Base-by-base conservation (phyloP, 148 eudicot species). In the Talinum fruticosum region DNA sequence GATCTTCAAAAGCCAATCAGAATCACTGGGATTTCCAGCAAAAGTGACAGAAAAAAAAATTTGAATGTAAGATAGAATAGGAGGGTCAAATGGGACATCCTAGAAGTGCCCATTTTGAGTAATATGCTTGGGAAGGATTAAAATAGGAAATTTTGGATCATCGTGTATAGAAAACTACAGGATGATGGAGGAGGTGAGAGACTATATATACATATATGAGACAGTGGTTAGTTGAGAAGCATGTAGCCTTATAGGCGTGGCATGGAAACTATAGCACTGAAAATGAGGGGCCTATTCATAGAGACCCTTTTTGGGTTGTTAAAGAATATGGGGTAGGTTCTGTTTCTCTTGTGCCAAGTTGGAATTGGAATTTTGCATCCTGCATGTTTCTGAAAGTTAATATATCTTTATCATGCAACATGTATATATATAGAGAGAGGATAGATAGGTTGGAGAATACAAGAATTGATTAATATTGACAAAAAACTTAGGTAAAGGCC, bases 1-100 rank as follows among this genome's bases (percentile, higher is more conserved):
- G 84, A 94, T 89, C 78, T 82, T 85, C 45, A 89, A 74, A 10
- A 94, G 88, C 87, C 87, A 86, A 72, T 81, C 69, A 6, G 93
- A 84, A 72, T 90, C 97, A 77, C 80, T 76, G 36, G 75, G 49
- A 61, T n/a, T 77, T 53, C 85, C 84, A 36, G 81, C 83, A 66
- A 72, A 83, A 38, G 68, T 68, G 47, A 73, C 79, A 24, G 79
- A 38, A 78, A 79, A 73, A 75, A 83, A 62, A 78, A 78, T 57
- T 19, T 33, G 51, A 89, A 76, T 14, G 71, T 32, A 36, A 82
- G 51, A 77, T 26, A 79, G 54, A 88, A 88, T 65, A 88, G 62
- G 71, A 85, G 74, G 28, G 86, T 79, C 80, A 87, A 59, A 74
- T 75, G 80, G 57, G 35, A 68, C 69, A 85, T 75, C 29, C 69